Evolutionary conservation across 2,329 filamentous ascomycete genomes (phyloP).

Genomic region (Fusarium xylarioides): DNA sequence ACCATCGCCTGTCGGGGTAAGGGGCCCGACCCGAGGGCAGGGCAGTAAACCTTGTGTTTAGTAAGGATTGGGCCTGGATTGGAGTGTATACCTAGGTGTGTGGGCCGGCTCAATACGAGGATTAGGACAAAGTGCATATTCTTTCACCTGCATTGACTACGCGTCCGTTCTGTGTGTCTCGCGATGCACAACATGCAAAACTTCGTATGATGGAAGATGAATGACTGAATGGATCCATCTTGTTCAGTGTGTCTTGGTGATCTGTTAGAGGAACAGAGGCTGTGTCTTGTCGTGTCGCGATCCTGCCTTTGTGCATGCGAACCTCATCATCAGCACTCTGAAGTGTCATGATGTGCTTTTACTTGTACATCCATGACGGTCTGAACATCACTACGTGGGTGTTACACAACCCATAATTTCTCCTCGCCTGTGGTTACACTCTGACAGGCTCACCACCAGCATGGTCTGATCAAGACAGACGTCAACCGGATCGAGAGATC

Average conservation of each 20-base stretch:
- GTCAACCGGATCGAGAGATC: constrained; percentile 10
- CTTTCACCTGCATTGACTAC: constrained; percentile 16
- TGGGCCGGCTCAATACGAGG: constrained; percentile 35
- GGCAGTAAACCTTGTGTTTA: constrained; percentile 33
- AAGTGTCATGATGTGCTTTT: neutral
- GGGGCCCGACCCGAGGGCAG: constrained; percentile 28
- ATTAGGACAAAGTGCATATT: constrained; percentile 1
- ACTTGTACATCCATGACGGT: neutral
- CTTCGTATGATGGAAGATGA: neutral
- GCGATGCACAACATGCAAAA: constrained; percentile 8
- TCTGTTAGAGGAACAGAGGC: neutral
- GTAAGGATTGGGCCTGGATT: constrained; percentile 32
- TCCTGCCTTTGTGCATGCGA: neutral
- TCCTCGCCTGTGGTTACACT: constrained; percentile 8
- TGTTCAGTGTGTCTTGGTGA: neutral
- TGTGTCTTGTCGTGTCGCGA: constrained; percentile 17
- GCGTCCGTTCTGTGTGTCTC: constrained; percentile 23
- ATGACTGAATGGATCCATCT: neutral
- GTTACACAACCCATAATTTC: constrained; percentile 12
- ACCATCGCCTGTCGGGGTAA: constrained; percentile 36
- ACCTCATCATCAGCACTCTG: neutral
- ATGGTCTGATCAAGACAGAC: constrained; percentile 1
- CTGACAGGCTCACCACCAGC: constrained; percentile 5
- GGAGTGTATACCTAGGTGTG: constrained; percentile 21
- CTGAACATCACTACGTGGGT: neutral